phyloP scores from a whole-genome alignment of 1,139 yeast species.

The Lodderomyces metapsilosis region DNA sequence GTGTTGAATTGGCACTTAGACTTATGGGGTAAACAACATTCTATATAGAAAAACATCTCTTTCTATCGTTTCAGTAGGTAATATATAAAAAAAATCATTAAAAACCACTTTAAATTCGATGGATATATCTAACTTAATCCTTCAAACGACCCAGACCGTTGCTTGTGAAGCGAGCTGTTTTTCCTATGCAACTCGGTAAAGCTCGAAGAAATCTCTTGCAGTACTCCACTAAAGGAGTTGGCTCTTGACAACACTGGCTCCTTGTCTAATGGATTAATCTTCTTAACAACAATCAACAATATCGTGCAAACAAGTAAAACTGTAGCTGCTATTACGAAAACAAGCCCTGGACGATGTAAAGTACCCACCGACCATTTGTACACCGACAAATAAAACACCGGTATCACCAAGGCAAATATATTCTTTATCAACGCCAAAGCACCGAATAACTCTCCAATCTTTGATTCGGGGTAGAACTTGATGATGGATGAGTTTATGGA shows the following conservation, averaged over 20 bases:
- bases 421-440: conserved; percentile 37
- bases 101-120: no score
- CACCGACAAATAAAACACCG: conserved; percentile 26
- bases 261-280: conserved; percentile 15
- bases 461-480: conserved; percentile 40
- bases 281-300: conserved; percentile 15
- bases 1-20: conserved; percentile 67
- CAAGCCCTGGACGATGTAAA: conserved; percentile 20
- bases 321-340: conserved; percentile 17
- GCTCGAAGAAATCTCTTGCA: conserved; percentile 8
- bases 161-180: conserved; percentile 15
- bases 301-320: conserved; percentile 10
- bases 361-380: conserved; percentile 26
- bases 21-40: conserved; percentile 49
- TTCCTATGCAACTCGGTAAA: conserved; percentile 18
- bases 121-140: not conserved
- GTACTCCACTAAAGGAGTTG: conserved; percentile 14
- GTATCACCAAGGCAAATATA: conserved; percentile 24
- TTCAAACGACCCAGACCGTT: conserved; percentile 10
- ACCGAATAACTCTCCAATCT: conserved; percentile 41
- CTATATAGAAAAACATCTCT: no score
- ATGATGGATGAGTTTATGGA: conserved; percentile 34
- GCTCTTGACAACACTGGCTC: conserved; percentile 17
- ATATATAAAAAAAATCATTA: no score
- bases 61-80: no score